Base-by-base conservation (phyloP, 2,329 filamentous ascomycete genomes). In the Tolypocladium endophyticum region DNA sequence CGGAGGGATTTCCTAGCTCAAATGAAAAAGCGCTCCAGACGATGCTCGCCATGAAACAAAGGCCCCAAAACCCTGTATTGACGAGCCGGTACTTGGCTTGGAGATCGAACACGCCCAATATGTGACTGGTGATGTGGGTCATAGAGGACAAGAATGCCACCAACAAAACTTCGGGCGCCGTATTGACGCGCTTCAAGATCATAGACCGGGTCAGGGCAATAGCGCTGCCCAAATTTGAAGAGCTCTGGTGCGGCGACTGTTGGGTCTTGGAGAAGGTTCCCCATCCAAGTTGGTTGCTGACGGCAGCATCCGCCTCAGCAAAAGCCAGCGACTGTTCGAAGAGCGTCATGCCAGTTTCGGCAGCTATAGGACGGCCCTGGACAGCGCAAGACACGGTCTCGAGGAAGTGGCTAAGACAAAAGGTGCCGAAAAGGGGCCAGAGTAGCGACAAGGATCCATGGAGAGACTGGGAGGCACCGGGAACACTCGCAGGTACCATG, bases 281-380 rank as follows among this genome's bases (percentile, higher is more conserved):
- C 72, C 92, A 84, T 16, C 87, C 87, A 18, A 96, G 82, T 57
- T 92, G 89, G 64, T 87, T 89, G 66, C 87, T 87, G 54, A 97
- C 87, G 64, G 92, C 89, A 36, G 90, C 88, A 71, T 99, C 94
- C 11, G 93, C 93, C 73, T 99, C 94, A 14, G 93, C 91, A 75
- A 97, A 99, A 2, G 93, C 93, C 11, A 99, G 79, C 0, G 92
- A 97, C 69, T 97, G 92, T 71, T 99, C 94, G 68, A 97, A 96
- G 2, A 97, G 83, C 0, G 92, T 96, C 90, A 97, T 96, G 23
- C 92, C 92, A 1, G 91, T 95, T 74, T 97, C 94, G 0, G 90
- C 88, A 63, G 89, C 84, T 0, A 90, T 83, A 2, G 85, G 83
- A 2, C 89, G 85, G 38, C 93, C 93, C 71, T 96, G 91, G 8